A percentile compares a stretch with the other conserved stretches of the same genome.
Evolutionary conservation across 2,329 filamentous ascomycete species (phyloP).

Genomic region (Hirsutella thompsonii): DNA sequence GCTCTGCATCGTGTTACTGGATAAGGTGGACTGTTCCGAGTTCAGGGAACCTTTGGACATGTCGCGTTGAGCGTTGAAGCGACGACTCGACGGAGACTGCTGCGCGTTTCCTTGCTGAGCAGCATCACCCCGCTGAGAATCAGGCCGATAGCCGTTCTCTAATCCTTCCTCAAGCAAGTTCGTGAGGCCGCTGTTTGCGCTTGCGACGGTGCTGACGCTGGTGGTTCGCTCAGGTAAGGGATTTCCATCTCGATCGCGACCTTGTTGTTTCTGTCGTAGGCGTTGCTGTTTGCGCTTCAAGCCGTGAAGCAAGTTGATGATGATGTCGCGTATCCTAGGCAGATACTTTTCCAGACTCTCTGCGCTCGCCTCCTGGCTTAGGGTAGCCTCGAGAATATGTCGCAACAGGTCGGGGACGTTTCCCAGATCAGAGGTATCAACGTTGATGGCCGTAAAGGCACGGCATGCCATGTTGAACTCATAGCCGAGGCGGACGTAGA

Average conservation of each 20-base stretch:
- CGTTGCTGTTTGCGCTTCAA: constrained; percentile 95
- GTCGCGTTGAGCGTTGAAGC: constrained; percentile 34
- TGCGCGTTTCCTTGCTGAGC: constrained; percentile 15
- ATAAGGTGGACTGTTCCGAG: constrained; percentile 53
- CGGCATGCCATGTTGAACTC: constrained; percentile 99
- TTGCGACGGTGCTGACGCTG: constrained; percentile 46
- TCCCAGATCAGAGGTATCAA: constrained; percentile 86
- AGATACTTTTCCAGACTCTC: constrained; percentile 90
- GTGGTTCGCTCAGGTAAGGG: constrained; percentile 35
- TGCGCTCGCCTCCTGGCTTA: constrained; percentile 91
- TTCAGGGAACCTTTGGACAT: constrained; percentile 34
- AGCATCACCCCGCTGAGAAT: constrained; percentile 18
- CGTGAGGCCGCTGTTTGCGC: constrained; percentile 41
- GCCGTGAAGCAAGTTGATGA: constrained; percentile 92
- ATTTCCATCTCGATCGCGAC: constrained; percentile 38
- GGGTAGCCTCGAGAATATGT: constrained; percentile 83
- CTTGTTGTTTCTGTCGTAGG: constrained; percentile 49
- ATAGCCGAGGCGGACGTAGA: constrained; percentile 93
- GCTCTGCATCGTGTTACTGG: constrained; percentile 64
- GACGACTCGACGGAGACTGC: constrained; percentile 34
- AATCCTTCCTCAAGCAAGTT: constrained; percentile 47
- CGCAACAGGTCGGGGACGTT: constrained; percentile 88
- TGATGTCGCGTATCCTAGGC: constrained; percentile 91
- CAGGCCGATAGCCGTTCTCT: constrained; percentile 36
- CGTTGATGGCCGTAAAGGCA: constrained; percentile 91